These are phyloP conservation scores for Leishmania tropica DNA, from an alignment of 208 protist species.

Conservation along the genomic window DNA sequence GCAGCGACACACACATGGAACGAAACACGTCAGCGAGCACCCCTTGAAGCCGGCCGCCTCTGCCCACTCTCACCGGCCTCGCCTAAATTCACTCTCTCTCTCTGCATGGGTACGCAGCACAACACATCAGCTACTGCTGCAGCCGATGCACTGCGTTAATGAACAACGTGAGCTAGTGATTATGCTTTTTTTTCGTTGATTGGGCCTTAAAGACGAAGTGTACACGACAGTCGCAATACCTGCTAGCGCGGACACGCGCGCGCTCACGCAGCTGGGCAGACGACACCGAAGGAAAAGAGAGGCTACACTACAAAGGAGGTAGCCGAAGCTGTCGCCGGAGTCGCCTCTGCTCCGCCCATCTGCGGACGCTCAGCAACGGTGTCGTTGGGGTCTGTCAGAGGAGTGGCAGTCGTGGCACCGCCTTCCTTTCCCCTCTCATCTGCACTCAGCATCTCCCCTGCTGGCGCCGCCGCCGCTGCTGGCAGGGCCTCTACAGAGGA, in stretches of 20 bases:
- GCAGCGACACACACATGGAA: not conserved
- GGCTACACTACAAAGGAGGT: not conserved
- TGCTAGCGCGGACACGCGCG: not conserved
- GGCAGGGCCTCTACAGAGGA: slow-evolving; percentile 4
- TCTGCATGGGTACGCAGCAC: not conserved
- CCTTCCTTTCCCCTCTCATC: not conserved
- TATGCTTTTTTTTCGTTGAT: not conserved
- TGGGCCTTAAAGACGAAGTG: not conserved
- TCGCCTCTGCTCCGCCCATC: not conserved
- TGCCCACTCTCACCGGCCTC: not conserved
- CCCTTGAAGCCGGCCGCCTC: not conserved
- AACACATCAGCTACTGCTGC: not conserved
- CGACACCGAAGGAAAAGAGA: not conserved
- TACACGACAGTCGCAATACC: not conserved
- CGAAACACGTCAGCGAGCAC: not conserved
- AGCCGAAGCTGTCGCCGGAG: not conserved
- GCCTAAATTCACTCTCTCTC: not conserved
- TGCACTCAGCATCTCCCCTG: not conserved
- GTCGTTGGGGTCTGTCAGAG: not conserved
- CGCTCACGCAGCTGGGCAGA: not conserved
- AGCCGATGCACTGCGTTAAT: not conserved
- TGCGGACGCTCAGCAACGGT: not conserved
- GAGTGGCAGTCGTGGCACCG: not conserved
- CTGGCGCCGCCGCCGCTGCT: not conserved
- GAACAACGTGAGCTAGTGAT: not conserved